Base-by-base conservation (phyloP, 257 asterid genomes). In the Craterostigma plantagineum region DNA sequence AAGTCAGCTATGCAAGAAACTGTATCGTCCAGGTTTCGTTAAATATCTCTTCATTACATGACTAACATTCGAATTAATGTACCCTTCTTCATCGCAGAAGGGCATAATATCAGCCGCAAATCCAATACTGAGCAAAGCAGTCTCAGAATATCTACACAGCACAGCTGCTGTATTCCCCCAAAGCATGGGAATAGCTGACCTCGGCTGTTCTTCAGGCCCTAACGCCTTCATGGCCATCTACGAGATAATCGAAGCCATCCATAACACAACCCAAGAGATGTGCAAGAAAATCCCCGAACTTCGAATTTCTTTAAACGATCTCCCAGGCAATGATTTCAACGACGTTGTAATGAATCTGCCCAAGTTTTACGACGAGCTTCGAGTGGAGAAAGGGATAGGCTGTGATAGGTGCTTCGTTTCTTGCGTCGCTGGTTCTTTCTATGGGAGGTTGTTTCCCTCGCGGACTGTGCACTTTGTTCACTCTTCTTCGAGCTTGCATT, bases 191-290 rank as follows among this genome's bases (percentile, higher is more conserved):
- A 63, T 81, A 23, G 85, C 81, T 0, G 94, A 81, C 53, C 48
- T 81, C 7, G 94, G 94, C 0, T 81, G 92, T 45, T 72, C 92
- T 0, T 70, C 92, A 0, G 92, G 92, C 7, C 79, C 92, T 0
- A 82, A 78, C 66, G 47, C 79, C 2, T 43, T 75, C 14, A 43
- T 43, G 33, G 73, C 63, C 0, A 33, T 70, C 12, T 49, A 62
- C 0, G 48, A 52, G 34, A 59, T 82, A 0, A 67, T 75, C 11
- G 35, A 66, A 14, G 27, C 56, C 11, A 46, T 75, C 1, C 33
- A 13, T 17, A 9, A 11, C 4, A 46, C 39, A 0, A 11, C 63
- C 0, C 11, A 0, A 0, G 14, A 34, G 30, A 23, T 4, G 15
- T 75, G 60, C 7, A 14, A 9, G 7, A 17, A 56, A 0, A 4